Percentiles rank a stretch among this genome's conserved stretches.
These are phyloP conservation scores for Kluyveromyces aestuarii DNA, from an alignment of 805 yeast species.

Conservation along the genomic window DNA sequence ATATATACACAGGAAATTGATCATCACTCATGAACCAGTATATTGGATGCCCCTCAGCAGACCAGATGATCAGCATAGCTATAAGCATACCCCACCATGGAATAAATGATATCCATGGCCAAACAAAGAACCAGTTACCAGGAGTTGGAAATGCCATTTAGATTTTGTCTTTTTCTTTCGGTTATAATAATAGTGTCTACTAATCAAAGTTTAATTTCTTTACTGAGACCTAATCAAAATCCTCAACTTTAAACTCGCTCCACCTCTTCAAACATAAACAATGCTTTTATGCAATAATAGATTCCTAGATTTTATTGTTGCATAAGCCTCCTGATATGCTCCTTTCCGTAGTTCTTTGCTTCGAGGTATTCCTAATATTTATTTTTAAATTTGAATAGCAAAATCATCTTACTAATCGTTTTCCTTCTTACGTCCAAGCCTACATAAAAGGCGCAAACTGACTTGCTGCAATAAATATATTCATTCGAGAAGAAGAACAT, in stretches of 20 bases:
- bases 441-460: background rate
- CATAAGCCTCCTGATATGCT: too few relatives aligned
- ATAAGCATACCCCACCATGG: conserved; percentile 92
- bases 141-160: conserved; percentile 12
- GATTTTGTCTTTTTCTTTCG: background rate
- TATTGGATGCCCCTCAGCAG: conserved; percentile 67
- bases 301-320: too few relatives aligned
- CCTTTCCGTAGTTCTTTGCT: too few relatives aligned
- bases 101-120: conserved; percentile 58
- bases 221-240: background rate
- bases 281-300: too few relatives aligned
- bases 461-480: too few relatives aligned
- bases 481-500: too few relatives aligned
- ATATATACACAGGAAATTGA: conserved; percentile 57
- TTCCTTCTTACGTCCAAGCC: background rate
- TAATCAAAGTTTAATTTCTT: background rate
- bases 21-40: conserved; percentile 43
- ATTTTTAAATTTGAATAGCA: background rate
- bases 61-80: conserved; percentile 72
- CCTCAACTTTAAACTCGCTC: background rate
- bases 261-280: too few relatives aligned
- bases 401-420: background rate
- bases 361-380: too few relatives aligned
- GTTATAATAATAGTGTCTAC: background rate
- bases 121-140: conserved; percentile 38